Evolutionary conservation across 2,329 filamentous ascomycete genomes (phyloP), one percentile per base, ranked within the genome.

Genomic region (Monilinia laxa): DNA sequence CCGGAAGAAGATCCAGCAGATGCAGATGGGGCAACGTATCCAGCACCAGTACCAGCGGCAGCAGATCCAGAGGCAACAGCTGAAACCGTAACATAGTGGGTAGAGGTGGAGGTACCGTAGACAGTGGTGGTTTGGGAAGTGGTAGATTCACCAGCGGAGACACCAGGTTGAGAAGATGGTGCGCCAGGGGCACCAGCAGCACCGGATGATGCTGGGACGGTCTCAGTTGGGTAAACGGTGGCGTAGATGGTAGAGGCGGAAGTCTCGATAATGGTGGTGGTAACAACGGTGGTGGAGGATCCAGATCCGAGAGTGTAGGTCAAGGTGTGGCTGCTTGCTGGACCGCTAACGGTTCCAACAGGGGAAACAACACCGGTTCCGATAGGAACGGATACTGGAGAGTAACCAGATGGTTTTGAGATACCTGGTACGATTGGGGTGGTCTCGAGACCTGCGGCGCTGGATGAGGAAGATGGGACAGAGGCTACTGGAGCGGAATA

Each of bases 211-310:
- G 45, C 40, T 4, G 64, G 14, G 23, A 56, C 62, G 4, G 42
- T 62, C 20, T n/a, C 6, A 47, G 62, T 49, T 57, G 64, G 55
- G 18, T 62, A 45, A 7, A 69, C 25, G 53, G 74, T 76, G 18
- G 71, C 70, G 60, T 73, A 74, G 23, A 73, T 68, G 23, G 73
- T 72, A 3, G 52, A 64, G 12, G 76, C 78, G 68, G 75, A 64
- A 69, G 80, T 80, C 71, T 78, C 74, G 73, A 79, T 71, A 70
- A 79, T 74, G 68, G 80, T 82, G 68, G 79, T 76, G 62, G 75
- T 80, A 68, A 84, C 74, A 66, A 80, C 78, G 73, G 80, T 81
- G 69, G 78, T 81, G 69, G 73, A 80, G 62, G 76, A 75, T 71
- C 78, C 75, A 67, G 73, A 68, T 70, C 77, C 75, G 67, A 79